These are phyloP conservation scores for Wilhelminamyces savonicus DNA, from an alignment of 805 yeast genomes.

Conservation along the genomic window DNA sequence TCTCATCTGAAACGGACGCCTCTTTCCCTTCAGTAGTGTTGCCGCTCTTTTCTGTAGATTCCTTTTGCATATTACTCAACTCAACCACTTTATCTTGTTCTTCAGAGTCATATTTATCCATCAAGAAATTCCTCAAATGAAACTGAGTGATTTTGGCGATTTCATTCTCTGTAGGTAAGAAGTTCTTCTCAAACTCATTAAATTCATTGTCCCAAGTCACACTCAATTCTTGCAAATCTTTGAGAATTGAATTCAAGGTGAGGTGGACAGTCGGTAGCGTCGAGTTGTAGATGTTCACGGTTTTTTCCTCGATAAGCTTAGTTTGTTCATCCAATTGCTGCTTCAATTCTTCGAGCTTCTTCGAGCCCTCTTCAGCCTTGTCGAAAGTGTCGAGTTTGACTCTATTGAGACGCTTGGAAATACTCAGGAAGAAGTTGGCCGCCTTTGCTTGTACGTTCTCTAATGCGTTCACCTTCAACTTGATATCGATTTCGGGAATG, in stretches of 20 bases:
- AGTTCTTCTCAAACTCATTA: conserved; percentile 68
- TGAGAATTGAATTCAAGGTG: conserved; percentile 59
- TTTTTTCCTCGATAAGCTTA: conserved; percentile 32
- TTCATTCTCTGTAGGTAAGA: conserved; percentile 88
- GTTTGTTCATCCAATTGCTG: conserved; percentile 47
- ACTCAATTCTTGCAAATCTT: conserved; percentile 73
- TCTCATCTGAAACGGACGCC: conserved; percentile 7
- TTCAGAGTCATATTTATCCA: conserved; percentile 39
- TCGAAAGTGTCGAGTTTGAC: conserved; percentile 75
- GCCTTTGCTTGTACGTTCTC: conserved; percentile 48
- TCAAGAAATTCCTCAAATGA: conserved; percentile 71
- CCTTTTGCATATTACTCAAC: conserved; percentile 7
- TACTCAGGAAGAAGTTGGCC: conserved; percentile 62
- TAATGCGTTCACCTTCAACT: conserved; percentile 59
- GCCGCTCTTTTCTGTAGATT: conserved; percentile 5
- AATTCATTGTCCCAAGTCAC: conserved; percentile 86
- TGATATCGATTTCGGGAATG: conserved; percentile 65
- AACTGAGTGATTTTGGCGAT: conserved; percentile 84
- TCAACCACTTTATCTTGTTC: conserved; percentile 14
- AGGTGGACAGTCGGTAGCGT: conserved; percentile 62
- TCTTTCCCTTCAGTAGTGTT: conserved; percentile 2
- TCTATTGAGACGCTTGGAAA: conserved; percentile 59
- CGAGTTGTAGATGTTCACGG: conserved; percentile 46
- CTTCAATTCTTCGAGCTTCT: conserved; percentile 53
- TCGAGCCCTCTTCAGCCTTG: conserved; percentile 61